These are phyloP conservation scores for Chionographis japonica DNA, from an alignment of 106 monocot genomes.

Conservation along the genomic window DNA sequence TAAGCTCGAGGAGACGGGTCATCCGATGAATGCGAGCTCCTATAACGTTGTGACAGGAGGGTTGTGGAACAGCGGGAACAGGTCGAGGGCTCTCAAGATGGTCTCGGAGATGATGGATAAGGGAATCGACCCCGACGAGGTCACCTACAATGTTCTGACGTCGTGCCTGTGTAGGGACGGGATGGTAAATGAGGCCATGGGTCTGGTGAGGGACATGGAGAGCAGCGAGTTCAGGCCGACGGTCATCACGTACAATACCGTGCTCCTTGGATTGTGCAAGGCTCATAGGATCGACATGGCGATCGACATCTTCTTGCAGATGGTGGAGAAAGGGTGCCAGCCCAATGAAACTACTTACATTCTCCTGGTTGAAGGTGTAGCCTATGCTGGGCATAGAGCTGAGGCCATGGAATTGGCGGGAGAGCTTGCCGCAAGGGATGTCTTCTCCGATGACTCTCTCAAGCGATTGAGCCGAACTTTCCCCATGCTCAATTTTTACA, in stretches of 20 bases:
- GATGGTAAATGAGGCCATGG: conserved; percentile 53
- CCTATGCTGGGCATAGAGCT: conserved; percentile 36
- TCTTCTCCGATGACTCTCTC: conserved; percentile 33
- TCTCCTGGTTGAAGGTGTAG: conserved; percentile 51
- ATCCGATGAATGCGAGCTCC: conserved; percentile 40
- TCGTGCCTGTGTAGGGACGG: conserved; percentile 73
- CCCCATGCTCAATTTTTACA: conserved; percentile 17
- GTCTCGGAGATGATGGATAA: conserved; percentile 43
- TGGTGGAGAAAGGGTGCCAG: conserved; percentile 35
- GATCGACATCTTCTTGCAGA: conserved; percentile 38
- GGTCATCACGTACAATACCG: conserved; percentile 53
- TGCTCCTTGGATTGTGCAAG: conserved; percentile 61
- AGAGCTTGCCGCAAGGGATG: conserved; percentile 25
- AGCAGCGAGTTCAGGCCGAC: conserved; percentile 20
- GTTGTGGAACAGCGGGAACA: conserved; percentile 44
- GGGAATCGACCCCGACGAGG: conserved; percentile 46
- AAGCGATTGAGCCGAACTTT: conserved; percentile 36
- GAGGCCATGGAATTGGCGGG: conserved; percentile 51
- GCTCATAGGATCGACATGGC: conserved; percentile 31
- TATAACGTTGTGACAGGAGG: conserved; percentile 63
- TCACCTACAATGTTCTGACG: conserved; percentile 55
- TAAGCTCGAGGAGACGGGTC: conserved; percentile 37
- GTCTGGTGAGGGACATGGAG: conserved; percentile 50
- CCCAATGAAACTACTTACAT: conserved; percentile 48
- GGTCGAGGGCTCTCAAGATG: conserved; percentile 35